Evolutionary conservation across 106 monocot species (phyloP).

Genomic region (Dactylorhiza incarnata): DNA sequence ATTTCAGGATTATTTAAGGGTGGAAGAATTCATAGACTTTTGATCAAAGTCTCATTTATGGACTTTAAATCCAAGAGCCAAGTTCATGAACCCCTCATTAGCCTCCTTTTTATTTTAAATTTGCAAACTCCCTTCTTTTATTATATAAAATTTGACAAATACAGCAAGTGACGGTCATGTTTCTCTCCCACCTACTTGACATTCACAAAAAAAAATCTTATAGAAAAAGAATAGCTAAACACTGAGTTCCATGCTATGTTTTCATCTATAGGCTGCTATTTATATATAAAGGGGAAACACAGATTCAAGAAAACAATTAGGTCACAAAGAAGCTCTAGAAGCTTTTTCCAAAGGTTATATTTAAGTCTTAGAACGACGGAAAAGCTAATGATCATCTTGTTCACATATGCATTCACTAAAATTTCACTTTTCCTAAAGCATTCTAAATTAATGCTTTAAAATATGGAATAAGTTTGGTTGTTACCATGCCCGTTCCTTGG

Average conservation of each 20-base stretch:
- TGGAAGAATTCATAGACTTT: too few relatives aligned
- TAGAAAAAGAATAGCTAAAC: not conserved
- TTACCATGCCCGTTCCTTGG: conserved; percentile 50
- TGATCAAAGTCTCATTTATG: too few relatives aligned
- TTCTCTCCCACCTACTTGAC: too few relatives aligned
- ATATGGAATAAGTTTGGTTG: not conserved
- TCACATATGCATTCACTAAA: not conserved
- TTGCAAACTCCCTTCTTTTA: too few relatives aligned
- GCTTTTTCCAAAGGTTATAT: not conserved
- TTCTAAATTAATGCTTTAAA: not conserved
- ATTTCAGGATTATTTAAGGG: too few relatives aligned
- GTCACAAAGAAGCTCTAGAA: not conserved
- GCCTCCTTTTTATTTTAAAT: too few relatives aligned
- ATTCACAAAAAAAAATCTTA: too few relatives aligned
- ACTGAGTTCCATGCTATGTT: not conserved
- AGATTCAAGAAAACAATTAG: not conserved
- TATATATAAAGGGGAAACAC: not conserved
- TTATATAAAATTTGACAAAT: too few relatives aligned
- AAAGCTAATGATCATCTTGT: not conserved
- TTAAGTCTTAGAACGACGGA: not conserved
- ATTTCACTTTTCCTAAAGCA: not conserved
- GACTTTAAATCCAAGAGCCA: too few relatives aligned
- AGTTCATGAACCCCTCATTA: too few relatives aligned
- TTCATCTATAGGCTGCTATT: not conserved
- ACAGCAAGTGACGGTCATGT: too few relatives aligned